These are phyloP conservation scores for Bombardia bombarda DNA, from an alignment of 495 filamentous ascomycete genomes.

Conservation along the genomic window DNA sequence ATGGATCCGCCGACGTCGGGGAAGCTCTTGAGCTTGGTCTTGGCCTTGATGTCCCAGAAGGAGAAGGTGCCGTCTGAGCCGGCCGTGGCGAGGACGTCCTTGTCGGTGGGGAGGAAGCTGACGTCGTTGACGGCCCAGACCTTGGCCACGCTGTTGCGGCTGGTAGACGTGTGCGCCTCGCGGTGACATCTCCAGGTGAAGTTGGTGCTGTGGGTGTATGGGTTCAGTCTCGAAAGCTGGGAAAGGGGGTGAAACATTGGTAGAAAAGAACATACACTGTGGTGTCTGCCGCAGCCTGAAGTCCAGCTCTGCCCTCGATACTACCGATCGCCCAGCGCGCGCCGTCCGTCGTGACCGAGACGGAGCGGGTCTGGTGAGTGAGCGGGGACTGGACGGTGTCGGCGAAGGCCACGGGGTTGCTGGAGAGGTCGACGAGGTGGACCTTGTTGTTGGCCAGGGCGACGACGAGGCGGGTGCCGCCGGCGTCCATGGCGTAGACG, in stretches of 20 bases:
- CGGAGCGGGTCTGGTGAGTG: slow-evolving; percentile 80
- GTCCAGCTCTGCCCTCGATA: slow-evolving; percentile 84
- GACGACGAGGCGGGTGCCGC: slow-evolving; percentile 68
- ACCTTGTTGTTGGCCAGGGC: slow-evolving; percentile 84
- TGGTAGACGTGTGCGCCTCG: slow-evolving; percentile 41
- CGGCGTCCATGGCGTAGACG: slow-evolving; percentile 80
- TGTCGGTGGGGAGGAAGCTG: slow-evolving; percentile 69
- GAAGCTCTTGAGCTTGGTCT: slow-evolving; percentile 80
- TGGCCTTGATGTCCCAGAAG: slow-evolving; percentile 86
- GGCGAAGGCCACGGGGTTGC: slow-evolving; percentile 66
- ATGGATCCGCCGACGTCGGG: slow-evolving; percentile 78
- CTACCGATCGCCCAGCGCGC: slow-evolving; percentile 79
- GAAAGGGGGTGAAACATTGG: neutral
- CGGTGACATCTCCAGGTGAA: slow-evolving; percentile 95
- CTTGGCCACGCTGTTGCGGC: slow-evolving; percentile 48
- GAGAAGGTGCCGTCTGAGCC: slow-evolving; percentile 85
- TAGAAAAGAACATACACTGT: slow-evolving; percentile 43
- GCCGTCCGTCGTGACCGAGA: slow-evolving; percentile 78
- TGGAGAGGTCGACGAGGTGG: slow-evolving; percentile 69
- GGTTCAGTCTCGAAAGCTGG: too few species aligned
- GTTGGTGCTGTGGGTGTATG: slow-evolving; percentile 32
- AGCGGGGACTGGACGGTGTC: slow-evolving; percentile 79
- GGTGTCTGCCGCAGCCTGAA: slow-evolving; percentile 85
- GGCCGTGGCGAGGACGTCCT: slow-evolving; percentile 85
- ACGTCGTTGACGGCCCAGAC: slow-evolving; percentile 88